Conservation (phyloP, 495 filamentous ascomycete genomes). For the Neurospora sp. region DNA sequence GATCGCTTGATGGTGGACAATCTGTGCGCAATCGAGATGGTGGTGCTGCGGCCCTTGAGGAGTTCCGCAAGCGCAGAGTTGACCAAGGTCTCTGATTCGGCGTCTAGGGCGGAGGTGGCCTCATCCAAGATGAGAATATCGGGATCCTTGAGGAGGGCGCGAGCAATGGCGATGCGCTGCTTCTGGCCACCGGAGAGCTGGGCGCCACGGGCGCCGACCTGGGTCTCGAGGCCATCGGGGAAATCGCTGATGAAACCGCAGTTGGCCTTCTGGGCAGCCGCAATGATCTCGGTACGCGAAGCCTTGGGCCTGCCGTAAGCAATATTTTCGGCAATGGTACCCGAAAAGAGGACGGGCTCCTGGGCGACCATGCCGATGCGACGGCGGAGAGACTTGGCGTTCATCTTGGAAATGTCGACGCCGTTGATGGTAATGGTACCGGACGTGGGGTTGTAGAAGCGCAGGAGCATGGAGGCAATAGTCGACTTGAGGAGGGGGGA, state of each 20-base stretch:
- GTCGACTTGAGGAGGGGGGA: too few species aligned
- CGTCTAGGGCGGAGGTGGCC: conserved; percentile 86
- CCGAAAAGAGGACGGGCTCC: conserved; percentile 92
- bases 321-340: conserved; percentile 94
- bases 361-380: conserved; percentile 93
- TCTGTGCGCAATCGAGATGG: conserved; percentile 92
- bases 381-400: conserved; percentile 86
- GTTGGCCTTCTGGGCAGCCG: conserved; percentile 87
- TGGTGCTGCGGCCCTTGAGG: conserved; percentile 79
- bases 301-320: conserved; percentile 81
- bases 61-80: conserved; percentile 77
- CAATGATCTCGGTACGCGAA: conserved; percentile 67
- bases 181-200: conserved; percentile 96
- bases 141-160: conserved; percentile 88
- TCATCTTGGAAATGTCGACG: conserved; percentile 74
- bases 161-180: conserved; percentile 93
- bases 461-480: conserved; percentile 74
- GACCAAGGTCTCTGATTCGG: conserved; percentile 94
- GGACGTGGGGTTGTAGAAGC: conserved; percentile 77
- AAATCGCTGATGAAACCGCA: conserved; percentile 95
- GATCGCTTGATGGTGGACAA: conserved; percentile 92
- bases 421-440: conserved; percentile 80
- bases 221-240: conserved; percentile 89
- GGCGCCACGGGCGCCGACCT: conserved; percentile 83
- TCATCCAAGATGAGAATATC: conserved; percentile 96